phyloP scores from a whole-genome alignment of 164 flowering plant genomes.

The Kingdonia uniflora region DNA sequence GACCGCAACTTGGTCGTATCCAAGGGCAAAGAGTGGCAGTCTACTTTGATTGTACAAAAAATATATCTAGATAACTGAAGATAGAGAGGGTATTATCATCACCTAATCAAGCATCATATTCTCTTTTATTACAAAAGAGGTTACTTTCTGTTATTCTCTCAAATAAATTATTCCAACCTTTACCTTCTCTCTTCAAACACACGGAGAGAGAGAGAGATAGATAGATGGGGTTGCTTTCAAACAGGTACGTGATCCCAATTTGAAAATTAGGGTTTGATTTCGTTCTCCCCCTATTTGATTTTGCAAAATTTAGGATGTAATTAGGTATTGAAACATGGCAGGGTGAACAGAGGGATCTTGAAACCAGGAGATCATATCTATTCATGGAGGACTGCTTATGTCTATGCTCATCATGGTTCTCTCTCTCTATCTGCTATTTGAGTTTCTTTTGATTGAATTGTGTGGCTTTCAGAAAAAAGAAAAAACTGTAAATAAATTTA shows the following conservation, averaged over 20 bases:
- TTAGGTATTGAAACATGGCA: conserved; percentile 12
- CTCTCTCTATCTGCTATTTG: not conserved
- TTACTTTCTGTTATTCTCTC: too few relatives aligned
- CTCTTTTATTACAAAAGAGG: too few relatives aligned
- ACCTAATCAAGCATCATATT: too few relatives aligned
- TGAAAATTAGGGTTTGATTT: not conserved
- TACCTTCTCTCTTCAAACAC: too few relatives aligned
- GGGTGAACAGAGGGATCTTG: conserved; percentile 35
- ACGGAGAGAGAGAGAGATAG: not conserved
- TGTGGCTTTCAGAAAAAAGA: too few relatives aligned
- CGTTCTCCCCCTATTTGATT: not conserved
- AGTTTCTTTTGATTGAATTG: not conserved
- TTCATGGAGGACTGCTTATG: conserved; percentile 73
- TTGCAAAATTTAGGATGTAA: not conserved
- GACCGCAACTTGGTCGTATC: too few relatives aligned
- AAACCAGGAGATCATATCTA: conserved; percentile 90
- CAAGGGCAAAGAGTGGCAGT: too few relatives aligned
- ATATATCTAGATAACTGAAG: too few relatives aligned
- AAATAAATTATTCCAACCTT: too few relatives aligned
- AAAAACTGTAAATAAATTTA: too few relatives aligned
- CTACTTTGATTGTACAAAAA: too few relatives aligned
- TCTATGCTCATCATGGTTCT: conserved; percentile 84
- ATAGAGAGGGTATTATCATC: too few relatives aligned
- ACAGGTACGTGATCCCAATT: conserved; percentile 25
- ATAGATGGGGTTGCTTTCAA: conserved; percentile 58